Base-by-base conservation (phyloP, 345 rosid species). In the Durio zibethinus region DNA sequence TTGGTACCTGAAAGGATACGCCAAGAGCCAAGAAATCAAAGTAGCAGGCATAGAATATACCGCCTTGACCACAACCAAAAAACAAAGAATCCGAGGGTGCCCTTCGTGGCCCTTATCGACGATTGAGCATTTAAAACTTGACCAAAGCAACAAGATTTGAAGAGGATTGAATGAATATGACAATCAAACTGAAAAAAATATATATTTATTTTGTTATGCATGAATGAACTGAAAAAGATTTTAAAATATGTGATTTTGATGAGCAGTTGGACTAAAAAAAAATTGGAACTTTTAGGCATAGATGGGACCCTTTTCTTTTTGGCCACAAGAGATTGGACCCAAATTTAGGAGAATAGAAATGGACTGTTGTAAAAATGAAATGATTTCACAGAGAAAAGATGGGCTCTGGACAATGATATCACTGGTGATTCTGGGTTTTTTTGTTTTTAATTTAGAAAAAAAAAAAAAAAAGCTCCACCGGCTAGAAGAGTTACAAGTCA, bases 281-380 rank as follows among this genome's bases (percentile, higher is more conserved):
- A 63, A 38, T 45, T 18, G 54, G 78, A 80, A 61, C 71, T 75
- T 76, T 73, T 65, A 72, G 72, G 76, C 69, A 50, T 31, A 7
- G 8, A 76, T 80, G 88, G 85, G 87, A 81, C n/a, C n/a, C n/a
- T n/a, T n/a, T n/a, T n/a, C n/a, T n/a, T n/a, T n/a, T n/a, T n/a
- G n/a, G n/a, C n/a, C n/a, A n/a, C n/a, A n/a, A n/a, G n/a, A 7
- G 8, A 76, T 80, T 87, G 85, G 87, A 81, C 90, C 86, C 87
- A 80, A 74, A 70, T 75, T 47, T 27, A 77, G 80, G 77, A 68
- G 76, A 35, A 53, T 47, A 56, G 29, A 36, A 56, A 47, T 50
- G 9, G 18, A 53, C 53, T 62, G 20, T 2, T 10, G 73, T 54
- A 23, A 79, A 36, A 43, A 42, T 21, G 76, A 78, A 72, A 69